phyloP scores from a whole-genome alignment of 805 yeast genomes.

The Debaryomyces castellii region DNA sequence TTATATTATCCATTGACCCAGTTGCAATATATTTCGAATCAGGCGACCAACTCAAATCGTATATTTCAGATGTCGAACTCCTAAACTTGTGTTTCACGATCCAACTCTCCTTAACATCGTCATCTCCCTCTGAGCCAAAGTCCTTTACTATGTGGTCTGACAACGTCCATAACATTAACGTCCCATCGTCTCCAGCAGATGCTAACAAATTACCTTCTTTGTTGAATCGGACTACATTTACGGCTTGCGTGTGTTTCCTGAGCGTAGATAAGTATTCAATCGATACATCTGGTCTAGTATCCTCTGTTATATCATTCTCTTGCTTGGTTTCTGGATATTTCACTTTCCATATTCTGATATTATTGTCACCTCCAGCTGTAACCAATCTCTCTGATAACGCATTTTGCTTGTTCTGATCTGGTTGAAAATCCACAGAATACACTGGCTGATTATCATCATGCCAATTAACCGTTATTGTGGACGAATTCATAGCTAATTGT shows the following conservation, averaged over 20 bases:
- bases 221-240: conserved; percentile 83
- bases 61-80: conserved; percentile 70
- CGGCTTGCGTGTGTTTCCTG: conserved; percentile 90
- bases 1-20: conserved; percentile 87
- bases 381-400: conserved; percentile 52
- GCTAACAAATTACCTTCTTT: conserved; percentile 72
- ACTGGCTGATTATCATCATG: conserved; percentile 76
- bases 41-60: conserved; percentile 94
- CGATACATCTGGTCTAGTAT: conserved; percentile 11
- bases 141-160: conserved; percentile 55
- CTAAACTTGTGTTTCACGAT: conserved; percentile 56
- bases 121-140: conserved; percentile 57
- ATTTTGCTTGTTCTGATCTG: conserved; percentile 16
- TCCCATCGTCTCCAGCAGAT: conserved; percentile 94
- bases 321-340: conserved; percentile 3
- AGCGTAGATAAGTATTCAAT: conserved; percentile 81
- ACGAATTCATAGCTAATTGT: conserved; percentile 28
- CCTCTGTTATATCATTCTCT: background rate
- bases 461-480: conserved; percentile 65
- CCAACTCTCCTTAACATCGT: conserved; percentile 75
- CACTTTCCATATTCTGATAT: conserved; percentile 61
- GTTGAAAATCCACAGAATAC: conserved; percentile 66
- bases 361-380: conserved; percentile 94
- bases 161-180: conserved; percentile 74
- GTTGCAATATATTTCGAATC: conserved; percentile 72